Base-by-base conservation (phyloP, 2,329 filamentous ascomycete species). In the Arthrinium puccinioides region DNA sequence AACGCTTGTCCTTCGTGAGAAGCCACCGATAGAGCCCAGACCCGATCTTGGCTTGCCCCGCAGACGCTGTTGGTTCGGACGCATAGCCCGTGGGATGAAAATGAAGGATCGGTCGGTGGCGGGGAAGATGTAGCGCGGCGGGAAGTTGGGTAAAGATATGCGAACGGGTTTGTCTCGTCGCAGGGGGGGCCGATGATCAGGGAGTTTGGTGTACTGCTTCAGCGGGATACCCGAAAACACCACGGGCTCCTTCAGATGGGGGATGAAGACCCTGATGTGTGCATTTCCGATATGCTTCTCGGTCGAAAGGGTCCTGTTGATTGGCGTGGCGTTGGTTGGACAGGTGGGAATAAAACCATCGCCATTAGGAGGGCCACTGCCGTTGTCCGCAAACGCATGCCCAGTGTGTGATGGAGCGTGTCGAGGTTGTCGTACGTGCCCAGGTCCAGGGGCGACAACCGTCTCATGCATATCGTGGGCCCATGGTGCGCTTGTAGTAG, bases 101-200 rank as follows among this genome's bases (percentile, higher is more conserved):
- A 96, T 94, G 60, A 98, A 98, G 0, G 92, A 97, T 46, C 92
- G 74, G 52, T 96, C 89, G 32, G 77, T 72, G 3, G 88, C 84
- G 6, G 92, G 92, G 62, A 92, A 95, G 43, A 96, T 89, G 60
- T 96, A 96, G 44, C 85, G 79, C 24, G 87, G 85, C 10, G 79
- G 69, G 45, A 84, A 75, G 20, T 84, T 74, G 2, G 92, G 90
- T 28, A 98, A 70, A 8, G 88, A 96, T 48, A 98, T 87, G 35
- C 92, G 83, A 27, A 97, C 92, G 7, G 92, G 92, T 59, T 97
- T 98, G 66, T 98, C 92, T 51, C 92, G 82, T 44, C 92, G 84
- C 33, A 98, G 74, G 36, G 92, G 92, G 15, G 92, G 92, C 16
- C 92, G 82, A 61, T 97, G 92, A 56, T 97, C 87, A 15, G 92